Evolutionary conservation across 192 early-diverging fungal genomes (phyloP).

Genomic region (Backusella tuberculispora): DNA sequence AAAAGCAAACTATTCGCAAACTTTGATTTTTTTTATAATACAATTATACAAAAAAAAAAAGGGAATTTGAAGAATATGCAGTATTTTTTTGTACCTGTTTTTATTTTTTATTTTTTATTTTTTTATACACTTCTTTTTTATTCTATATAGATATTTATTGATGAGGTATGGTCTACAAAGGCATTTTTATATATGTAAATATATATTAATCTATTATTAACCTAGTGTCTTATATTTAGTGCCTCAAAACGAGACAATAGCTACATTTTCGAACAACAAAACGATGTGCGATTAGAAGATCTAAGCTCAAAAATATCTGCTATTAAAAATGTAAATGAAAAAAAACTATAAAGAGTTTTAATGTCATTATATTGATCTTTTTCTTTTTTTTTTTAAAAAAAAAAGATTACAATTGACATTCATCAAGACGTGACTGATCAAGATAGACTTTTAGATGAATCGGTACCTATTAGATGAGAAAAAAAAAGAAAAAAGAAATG

Average conservation of each 20-base stretch:
- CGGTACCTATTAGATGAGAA: slow-evolving; percentile 20
- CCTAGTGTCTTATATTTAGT: too few relatives aligned
- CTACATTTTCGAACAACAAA: slow-evolving; percentile 53
- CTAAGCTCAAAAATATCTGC: slow-evolving; percentile 55
- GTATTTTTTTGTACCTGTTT: too few relatives aligned
- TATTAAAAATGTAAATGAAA: slow-evolving; percentile 48
- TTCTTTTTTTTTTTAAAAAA: slow-evolving; percentile 7
- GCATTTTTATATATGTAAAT: too few relatives aligned
- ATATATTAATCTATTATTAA: too few relatives aligned
- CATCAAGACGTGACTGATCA: slow-evolving; percentile 47
- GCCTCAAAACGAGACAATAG: slow-evolving; percentile 17
- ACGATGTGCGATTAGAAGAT: slow-evolving; percentile 56
- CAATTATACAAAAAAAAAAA: too few relatives aligned
- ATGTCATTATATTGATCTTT: neutral
- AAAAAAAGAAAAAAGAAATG: neutral
- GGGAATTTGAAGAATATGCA: too few relatives aligned
- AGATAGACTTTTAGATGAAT: slow-evolving; percentile 39
- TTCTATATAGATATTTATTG: too few relatives aligned
- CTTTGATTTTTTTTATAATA: too few relatives aligned
- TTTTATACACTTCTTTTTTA: too few relatives aligned
- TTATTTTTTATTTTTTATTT: too few relatives aligned
- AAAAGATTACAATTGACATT: slow-evolving; percentile 51
- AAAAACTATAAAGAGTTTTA: neutral
- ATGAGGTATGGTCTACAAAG: too few relatives aligned
- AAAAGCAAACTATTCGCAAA: too few relatives aligned